phyloP scores from a whole-genome alignment of 2,329 filamentous ascomycete genomes.

The Venturia oleaginea region DNA sequence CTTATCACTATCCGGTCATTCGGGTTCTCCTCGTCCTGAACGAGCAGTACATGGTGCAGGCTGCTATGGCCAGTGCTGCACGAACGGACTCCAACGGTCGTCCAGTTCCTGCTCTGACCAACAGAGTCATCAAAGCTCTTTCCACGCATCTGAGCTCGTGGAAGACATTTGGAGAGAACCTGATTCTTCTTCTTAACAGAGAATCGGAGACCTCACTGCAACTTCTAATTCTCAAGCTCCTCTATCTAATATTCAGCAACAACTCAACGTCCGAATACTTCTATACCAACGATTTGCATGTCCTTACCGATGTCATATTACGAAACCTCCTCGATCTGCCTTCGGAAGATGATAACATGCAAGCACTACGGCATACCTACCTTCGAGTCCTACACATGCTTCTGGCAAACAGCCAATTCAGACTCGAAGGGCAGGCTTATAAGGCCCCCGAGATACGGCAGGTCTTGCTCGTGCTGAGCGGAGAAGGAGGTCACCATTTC shows the following conservation, averaged over 20 bases:
- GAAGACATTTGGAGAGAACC: conserved; percentile 94
- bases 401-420: conserved; percentile 83
- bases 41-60: conserved; percentile 87
- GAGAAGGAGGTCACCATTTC: conserved; percentile 57
- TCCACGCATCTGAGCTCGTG: conserved; percentile 71
- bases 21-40: conserved; percentile 92
- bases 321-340: conserved; percentile 94
- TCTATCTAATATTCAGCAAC: conserved; percentile 93
- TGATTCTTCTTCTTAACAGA: conserved; percentile 88
- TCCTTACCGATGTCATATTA: conserved; percentile 90
- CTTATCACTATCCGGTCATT: conserved; percentile 93
- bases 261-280: conserved; percentile 93
- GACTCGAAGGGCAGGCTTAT: conserved; percentile 70
- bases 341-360: conserved; percentile 52
- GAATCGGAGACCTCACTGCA: conserved; percentile 90
- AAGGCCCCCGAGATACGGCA: conserved; percentile 77
- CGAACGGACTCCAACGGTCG: conserved; percentile 23
- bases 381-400: conserved; percentile 85
- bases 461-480: conserved; percentile 58
- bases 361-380: conserved; percentile 77
- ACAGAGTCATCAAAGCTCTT: conserved; percentile 86
- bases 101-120: conserved; percentile 57
- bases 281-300: conserved; percentile 92
- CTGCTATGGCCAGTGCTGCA: conserved; percentile 32
- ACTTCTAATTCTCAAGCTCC: conserved; percentile 87